These are phyloP conservation scores for Ceratobasidium sp. DNA, from an alignment of 1,284 basidiomycete genomes.

Conservation along the genomic window DNA sequence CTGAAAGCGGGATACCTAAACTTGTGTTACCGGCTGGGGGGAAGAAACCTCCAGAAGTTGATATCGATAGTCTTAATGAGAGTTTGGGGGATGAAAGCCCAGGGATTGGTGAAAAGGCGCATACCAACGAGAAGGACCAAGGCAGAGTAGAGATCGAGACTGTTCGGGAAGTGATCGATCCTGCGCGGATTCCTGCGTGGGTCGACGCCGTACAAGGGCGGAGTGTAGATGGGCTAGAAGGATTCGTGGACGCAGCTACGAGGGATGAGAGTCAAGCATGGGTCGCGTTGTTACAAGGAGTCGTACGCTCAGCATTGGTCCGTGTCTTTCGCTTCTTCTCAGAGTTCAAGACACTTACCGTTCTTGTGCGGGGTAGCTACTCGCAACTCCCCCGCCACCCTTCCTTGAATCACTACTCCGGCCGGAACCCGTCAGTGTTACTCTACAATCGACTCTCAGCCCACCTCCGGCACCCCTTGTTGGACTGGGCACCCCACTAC, in stretches of 20 bases:
- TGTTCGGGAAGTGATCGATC: slow-evolving; percentile 59
- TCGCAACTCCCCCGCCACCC: slow-evolving; percentile 56
- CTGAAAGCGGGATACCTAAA: slow-evolving; percentile 52
- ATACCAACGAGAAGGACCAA: slow-evolving; percentile 42
- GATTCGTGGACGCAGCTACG: slow-evolving; percentile 63
- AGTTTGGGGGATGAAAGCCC: slow-evolving; percentile 16
- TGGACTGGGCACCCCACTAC: slow-evolving; percentile 66
- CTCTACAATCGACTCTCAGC: slow-evolving; percentile 57
- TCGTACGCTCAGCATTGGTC: slow-evolving; percentile 74
- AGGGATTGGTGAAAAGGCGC: slow-evolving; percentile 50
- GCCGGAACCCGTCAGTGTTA: slow-evolving; percentile 47
- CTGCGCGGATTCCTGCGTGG: slow-evolving; percentile 72
- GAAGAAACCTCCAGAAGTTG: slow-evolving; percentile 41
- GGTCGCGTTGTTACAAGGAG: slow-evolving; percentile 73
- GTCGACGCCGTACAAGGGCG: slow-evolving; percentile 56
- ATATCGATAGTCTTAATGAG: slow-evolving; percentile 22
- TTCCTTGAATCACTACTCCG: slow-evolving; percentile 51
- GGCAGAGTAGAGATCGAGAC: background rate
- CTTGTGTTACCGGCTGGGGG: slow-evolving; percentile 52
- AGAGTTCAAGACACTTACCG: slow-evolving; percentile 19
- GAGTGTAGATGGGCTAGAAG: slow-evolving; percentile 61
- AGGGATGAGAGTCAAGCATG: slow-evolving; percentile 77
- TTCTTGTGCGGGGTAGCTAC: slow-evolving; percentile 51
- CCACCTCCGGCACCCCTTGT: slow-evolving; percentile 72
- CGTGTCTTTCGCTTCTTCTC: slow-evolving; percentile 47